Base-by-base conservation (phyloP, 2,329 filamentous ascomycete species). In the Fonsecaea nubica region DNA sequence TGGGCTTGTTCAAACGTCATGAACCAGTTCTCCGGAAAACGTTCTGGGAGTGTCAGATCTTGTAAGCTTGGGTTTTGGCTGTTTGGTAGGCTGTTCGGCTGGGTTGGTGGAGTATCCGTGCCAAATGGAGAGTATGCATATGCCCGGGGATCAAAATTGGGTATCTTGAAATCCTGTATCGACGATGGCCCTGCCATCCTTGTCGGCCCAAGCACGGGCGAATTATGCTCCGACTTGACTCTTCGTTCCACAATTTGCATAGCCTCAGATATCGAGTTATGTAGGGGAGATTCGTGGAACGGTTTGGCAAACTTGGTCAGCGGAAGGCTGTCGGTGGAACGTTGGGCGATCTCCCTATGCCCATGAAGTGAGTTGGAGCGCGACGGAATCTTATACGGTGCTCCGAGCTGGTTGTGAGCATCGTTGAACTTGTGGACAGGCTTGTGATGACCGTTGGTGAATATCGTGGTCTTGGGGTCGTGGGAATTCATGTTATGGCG, bases 351-450 rank as follows among this genome's bases (percentile, higher is more conserved):
- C 59, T 83, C 80, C 40, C 77, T 74, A 15, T 81, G 75, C 58
- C 77, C 77, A 66, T 84, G 80, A 57, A 85, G 80, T 58, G 82
- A 84, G 72, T 85, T 80, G 52, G 82, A 80, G 65, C 83, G 79
- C 10, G 70, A 74, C 55, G 86, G 85, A 70, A 89, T 85, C 73
- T 86, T 86, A 77, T 90, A 90, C 1, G 87, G 87, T 71, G 85
- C 78, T 65, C 86, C 86, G 42, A 71, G 69, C 63, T 83, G 86
- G 67, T 88, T 85, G 73, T 89, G 87, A 66, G 86, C 86, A 75
- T 88, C 85, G 77, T 89, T 89, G 77, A 87, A 86, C 71, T 87
- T 86, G 74, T 89, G 87, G 58, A 84, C 85, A 10, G 87, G 87
- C 78, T 88, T 88, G 78, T 89, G 86, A 72, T 89, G 86, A 65